phyloP scores from a whole-genome alignment of 108 stramenopile genomes.

The Cyclotella kingstonii region DNA sequence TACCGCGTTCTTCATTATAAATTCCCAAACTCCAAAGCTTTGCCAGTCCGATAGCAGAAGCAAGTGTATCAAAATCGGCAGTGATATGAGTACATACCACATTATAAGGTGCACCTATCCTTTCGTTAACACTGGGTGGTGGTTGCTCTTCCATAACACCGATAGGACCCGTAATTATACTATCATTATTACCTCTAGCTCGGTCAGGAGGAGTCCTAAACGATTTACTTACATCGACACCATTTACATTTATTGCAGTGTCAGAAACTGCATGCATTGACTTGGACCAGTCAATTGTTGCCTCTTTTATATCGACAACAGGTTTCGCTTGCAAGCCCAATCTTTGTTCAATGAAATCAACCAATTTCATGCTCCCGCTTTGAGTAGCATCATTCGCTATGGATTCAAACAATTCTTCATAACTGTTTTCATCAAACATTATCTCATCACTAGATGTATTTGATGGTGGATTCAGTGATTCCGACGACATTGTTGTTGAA shows the following conservation, averaged over 20 bases:
- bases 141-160: slow-evolving; percentile 48
- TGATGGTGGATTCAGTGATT: neutral
- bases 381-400: neutral
- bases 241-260: neutral
- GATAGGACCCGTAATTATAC: too few relatives aligned
- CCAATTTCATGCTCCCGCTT: slow-evolving; percentile 18
- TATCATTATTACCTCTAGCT: neutral
- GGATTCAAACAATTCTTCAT: neutral
- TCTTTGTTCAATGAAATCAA: slow-evolving; percentile 42
- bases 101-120: slow-evolving; percentile 51
- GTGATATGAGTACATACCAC: slow-evolving; percentile 88
- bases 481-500: neutral
- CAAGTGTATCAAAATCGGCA: slow-evolving; percentile 88
- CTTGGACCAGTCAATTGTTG: neutral
- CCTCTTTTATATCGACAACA: slow-evolving; percentile 9
- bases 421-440: neutral
- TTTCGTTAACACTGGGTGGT: slow-evolving; percentile 42
- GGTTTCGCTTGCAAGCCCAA: slow-evolving; percentile 21
- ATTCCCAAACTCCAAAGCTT: slow-evolving; percentile 67
- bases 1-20: slow-evolving; percentile 24
- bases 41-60: slow-evolving; percentile 74
- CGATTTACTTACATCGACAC: neutral
- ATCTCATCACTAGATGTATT: neutral
- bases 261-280: neutral
- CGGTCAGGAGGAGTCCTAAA: too few relatives aligned